Evolutionary conservation across 352 stramenopile species (phyloP), one percentile per base, ranked within the genome.

Genomic region (Phytopythium montanum): DNA sequence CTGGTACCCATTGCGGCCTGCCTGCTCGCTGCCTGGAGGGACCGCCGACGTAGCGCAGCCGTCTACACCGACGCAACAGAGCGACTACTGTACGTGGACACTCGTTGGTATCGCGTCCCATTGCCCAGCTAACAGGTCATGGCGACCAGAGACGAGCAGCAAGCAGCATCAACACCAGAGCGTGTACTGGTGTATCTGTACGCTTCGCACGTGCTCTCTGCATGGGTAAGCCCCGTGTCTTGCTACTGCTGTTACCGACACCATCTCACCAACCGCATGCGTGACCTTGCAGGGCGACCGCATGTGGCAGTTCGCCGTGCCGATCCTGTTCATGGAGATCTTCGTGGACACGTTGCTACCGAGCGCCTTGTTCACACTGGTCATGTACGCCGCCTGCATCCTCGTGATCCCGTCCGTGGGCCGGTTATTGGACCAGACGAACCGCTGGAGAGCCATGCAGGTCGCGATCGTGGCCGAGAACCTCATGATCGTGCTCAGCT

Each of bases 281-380:
- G 12, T 36, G 31, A 36, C 8, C 31, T 10, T 31, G 41, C 46
- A 87, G 81, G 82, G 84, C 10, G 84, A 94, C 49, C 76, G 77
- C 29, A 92, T 94, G 72, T 94, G 84, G 84, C 72, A 81, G 36
- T 92, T 94, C 60, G 81, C 84, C 5, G 75, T 91, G 12, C 84
- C 84, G 52, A 81, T 94, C 34, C 61, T 94, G 48, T 92, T 94
- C 66, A 94, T 94, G 75, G 84, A 94, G 49, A 81, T 94, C 56
- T 94, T 94, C 45, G 76, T 90, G 51, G 80, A 91, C 45, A 93
- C 84, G 36, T 57, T 93, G 41, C 64, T 95, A 29, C 85, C 84
- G 7, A 95, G 81, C 50, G 81, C 84, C 0, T 70, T 70, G 26
- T 95, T 92, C 66, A 81, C 81, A 39, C 66, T 90, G 19, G 75